A percentile compares a stretch with the other conserved stretches of the same genome.
Conservation (phyloP, 495 filamentous ascomycete genomes). For the Clohesyomyces aquaticus region DNA sequence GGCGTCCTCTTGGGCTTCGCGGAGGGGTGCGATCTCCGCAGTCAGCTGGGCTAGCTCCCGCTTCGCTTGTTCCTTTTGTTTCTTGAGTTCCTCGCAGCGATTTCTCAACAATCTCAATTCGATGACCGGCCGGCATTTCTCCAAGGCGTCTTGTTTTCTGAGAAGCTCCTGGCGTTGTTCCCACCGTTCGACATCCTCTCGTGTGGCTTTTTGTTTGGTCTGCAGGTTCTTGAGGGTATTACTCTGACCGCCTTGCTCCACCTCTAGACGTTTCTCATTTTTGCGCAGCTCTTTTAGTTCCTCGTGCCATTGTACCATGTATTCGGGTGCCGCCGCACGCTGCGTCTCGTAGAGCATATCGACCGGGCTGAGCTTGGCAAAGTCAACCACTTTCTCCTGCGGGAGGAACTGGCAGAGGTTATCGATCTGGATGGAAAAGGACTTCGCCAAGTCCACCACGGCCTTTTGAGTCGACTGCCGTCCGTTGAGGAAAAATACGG, state of each 20-base stretch:
- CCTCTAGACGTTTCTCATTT: constrained; percentile 67
- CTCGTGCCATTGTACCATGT: constrained; percentile 80
- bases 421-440: constrained; percentile 88
- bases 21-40: constrained; percentile 60
- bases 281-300: constrained; percentile 70
- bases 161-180: constrained; percentile 72
- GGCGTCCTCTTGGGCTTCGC: constrained; percentile 15
- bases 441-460: constrained; percentile 66
- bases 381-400: constrained; percentile 94
- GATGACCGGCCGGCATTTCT: constrained; percentile 66
- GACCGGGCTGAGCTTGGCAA: constrained; percentile 81
- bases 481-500: constrained; percentile 72
- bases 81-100: constrained; percentile 43
- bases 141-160: constrained; percentile 65
- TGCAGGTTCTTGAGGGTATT: constrained; percentile 68
- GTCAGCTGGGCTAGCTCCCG: constrained; percentile 58
- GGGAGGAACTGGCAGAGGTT: constrained; percentile 98
- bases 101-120: constrained; percentile 57
- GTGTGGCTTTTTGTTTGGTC: constrained; percentile 72
- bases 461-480: constrained; percentile 58
- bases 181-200: constrained; percentile 82
- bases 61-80: constrained; percentile 39
- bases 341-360: constrained; percentile 86
- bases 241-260: constrained; percentile 60
- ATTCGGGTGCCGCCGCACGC: constrained; percentile 76